Base-by-base conservation (phyloP, 2,329 filamentous ascomycete species). In the Aspergillus transmontanensis region DNA sequence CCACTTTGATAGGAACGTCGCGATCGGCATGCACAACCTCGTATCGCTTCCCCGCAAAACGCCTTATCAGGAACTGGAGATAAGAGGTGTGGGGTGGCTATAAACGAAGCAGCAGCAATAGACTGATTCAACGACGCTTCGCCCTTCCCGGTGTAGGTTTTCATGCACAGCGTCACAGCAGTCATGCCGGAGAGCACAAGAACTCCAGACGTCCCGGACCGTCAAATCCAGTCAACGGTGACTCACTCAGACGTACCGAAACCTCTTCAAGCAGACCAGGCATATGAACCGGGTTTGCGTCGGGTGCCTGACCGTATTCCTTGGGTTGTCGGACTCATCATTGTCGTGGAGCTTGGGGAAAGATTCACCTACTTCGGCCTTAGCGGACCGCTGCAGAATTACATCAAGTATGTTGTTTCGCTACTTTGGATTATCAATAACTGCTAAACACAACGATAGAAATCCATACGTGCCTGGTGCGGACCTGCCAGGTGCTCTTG, bases 331-430 rank as follows among this genome's bases (percentile, higher is more conserved):
- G 57, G 73, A 23, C 51, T 73, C 32, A 72, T 73, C 45, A 65
- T 75, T 3, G 66, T 72, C 34, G 72, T 75, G 21, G 72, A 74
- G 69, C 63, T 75, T 9, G 73, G 73, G 6, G 73, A 75, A 43
- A 66, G 73, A 19, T 75, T 76, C 48, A 74, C 72, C 12, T 51
- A 51, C 28, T 75, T 75, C 58, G 73, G 73, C 6, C 66, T 75
- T 6, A 73, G 72, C 14, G 73, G 73, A 2, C 71, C 73, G 0
- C 68, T 76, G 26, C 73, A 76, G 45, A 75, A 75, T 57, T 76
- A 75, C 55, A 75, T 76, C 63, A 76, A 73, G 64, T 69, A 28
- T 0, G 65, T 36, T 23, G 16, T 26, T 4, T 39, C n/a, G n/a
- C 19, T 23, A 50, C 12, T 14, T 41, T 32, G 39, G 26, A 16